phyloP scores from a whole-genome alignment of 2,329 filamentous ascomycete species.

The Claviceps spartinae region DNA sequence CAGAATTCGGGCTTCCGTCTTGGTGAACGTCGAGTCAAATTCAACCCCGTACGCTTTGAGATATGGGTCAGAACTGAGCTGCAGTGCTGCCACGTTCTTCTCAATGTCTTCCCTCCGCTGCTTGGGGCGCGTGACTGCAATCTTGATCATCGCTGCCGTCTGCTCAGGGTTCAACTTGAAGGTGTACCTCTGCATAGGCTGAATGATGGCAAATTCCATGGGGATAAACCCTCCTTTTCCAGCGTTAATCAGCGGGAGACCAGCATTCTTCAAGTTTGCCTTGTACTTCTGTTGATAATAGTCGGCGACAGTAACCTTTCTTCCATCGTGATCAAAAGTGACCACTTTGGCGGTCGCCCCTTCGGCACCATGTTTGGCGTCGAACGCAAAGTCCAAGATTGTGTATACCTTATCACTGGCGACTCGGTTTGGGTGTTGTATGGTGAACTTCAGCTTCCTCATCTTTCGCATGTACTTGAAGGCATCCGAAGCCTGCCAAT shows the following conservation, averaged over 20 bases:
- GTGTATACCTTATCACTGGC: slow-evolving; percentile 35
- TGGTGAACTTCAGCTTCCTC: slow-evolving; percentile 40
- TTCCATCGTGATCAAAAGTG: slow-evolving; percentile 38
- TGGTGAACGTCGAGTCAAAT: slow-evolving; percentile 50
- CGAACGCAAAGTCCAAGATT: slow-evolving; percentile 37
- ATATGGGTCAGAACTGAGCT: slow-evolving; percentile 55
- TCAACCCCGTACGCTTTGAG: slow-evolving; percentile 61
- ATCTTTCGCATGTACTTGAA: slow-evolving; percentile 43
- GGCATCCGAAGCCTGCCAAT: slow-evolving; percentile 29
- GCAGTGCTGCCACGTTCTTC: slow-evolving; percentile 41
- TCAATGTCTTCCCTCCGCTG: slow-evolving; percentile 55
- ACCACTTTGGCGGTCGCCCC: slow-evolving; percentile 38
- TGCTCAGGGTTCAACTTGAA: slow-evolving; percentile 50
- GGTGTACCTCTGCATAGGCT: slow-evolving; percentile 44
- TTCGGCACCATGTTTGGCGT: slow-evolving; percentile 25
- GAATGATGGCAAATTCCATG: slow-evolving; percentile 43
- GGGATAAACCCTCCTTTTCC: slow-evolving; percentile 42
- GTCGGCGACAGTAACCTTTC: slow-evolving; percentile 33
- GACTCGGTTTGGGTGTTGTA: slow-evolving; percentile 35
- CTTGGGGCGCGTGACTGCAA: slow-evolving; percentile 66
- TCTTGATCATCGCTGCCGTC: slow-evolving; percentile 82
- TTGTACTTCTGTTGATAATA: slow-evolving; percentile 46
- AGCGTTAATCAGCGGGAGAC: slow-evolving; percentile 45
- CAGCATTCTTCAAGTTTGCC: slow-evolving; percentile 29
- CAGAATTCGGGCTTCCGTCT: slow-evolving; percentile 57